A percentile compares a stretch with the other conserved stretches of the same genome.
phyloP scores from a whole-genome alignment of 2,329 filamentous ascomycete genomes.

The Aureobasidium subglaciale region DNA sequence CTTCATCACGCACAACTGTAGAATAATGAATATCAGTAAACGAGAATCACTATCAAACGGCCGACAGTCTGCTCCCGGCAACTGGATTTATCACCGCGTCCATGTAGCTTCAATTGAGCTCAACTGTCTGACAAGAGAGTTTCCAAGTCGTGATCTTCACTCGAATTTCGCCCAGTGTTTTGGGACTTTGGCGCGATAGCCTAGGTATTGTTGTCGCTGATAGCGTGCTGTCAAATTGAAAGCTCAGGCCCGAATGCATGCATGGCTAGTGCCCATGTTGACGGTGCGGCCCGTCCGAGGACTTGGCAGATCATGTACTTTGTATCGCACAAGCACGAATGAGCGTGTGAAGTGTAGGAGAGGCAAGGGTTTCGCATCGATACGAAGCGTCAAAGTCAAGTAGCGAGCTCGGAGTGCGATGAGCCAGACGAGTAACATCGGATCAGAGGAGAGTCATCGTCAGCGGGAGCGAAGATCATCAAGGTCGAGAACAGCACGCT shows the following conservation, averaged over 20 bases:
- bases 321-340: too few species aligned
- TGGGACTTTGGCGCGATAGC: too few species aligned
- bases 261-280: background rate
- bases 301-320: too few species aligned
- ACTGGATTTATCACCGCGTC: background rate
- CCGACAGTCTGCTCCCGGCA: background rate
- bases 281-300: constrained; percentile 5
- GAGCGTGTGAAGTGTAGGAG: background rate
- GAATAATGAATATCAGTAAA: background rate
- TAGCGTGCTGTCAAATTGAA: background rate
- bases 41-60: background rate
- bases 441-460: background rate
- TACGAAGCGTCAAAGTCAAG: background rate
- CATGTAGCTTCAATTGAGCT: background rate
- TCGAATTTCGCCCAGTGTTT: too few species aligned
- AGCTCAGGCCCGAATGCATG: background rate
- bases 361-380: background rate
- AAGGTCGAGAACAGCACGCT: constrained; percentile 5
- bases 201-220: too few species aligned
- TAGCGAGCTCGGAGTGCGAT: background rate
- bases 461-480: background rate
- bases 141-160: too few species aligned
- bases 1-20: background rate
- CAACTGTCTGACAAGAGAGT: too few species aligned
- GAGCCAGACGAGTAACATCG: background rate